A percentile compares a stretch with the other conserved stretches of the same genome.
These are phyloP conservation scores for Polytrichum formosum DNA, from an alignment of 225 moss, liverwort and hornwort genomes.

Conservation along the genomic window DNA sequence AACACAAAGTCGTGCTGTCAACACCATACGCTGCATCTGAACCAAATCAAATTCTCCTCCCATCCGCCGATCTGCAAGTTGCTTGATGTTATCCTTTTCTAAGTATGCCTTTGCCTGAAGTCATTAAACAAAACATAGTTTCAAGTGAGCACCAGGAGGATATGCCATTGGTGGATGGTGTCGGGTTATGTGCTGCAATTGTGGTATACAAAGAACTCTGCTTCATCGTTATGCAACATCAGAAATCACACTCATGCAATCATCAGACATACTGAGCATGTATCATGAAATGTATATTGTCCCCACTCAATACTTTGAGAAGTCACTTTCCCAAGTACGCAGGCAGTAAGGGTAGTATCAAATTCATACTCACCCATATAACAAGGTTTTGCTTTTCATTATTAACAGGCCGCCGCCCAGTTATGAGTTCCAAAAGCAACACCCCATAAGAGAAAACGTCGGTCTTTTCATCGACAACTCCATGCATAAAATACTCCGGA, in stretches of 20 bases:
- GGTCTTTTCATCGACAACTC: slow-evolving; percentile 61
- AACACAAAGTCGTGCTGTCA: slow-evolving; percentile 52
- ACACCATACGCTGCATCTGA: slow-evolving; percentile 53
- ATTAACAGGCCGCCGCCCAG: slow-evolving; percentile 50
- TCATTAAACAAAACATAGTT: background rate
- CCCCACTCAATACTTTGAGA: background rate
- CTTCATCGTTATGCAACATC: no score
- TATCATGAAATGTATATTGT: no score
- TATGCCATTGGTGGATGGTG: no score
- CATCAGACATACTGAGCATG: no score
- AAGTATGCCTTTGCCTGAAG: slow-evolving; percentile 51
- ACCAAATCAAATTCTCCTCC: slow-evolving; percentile 36
- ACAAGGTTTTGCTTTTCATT: slow-evolving; percentile 56
- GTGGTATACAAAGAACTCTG: no score
- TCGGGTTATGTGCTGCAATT: no score
- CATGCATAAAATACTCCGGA: slow-evolving; percentile 59
- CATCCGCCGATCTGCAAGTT: slow-evolving; percentile 46
- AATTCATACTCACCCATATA: slow-evolving; percentile 40
- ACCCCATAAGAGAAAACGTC: slow-evolving; percentile 63
- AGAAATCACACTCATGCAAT: no score
- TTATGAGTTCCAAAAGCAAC: slow-evolving; percentile 56
- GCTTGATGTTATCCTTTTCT: slow-evolving; percentile 32
- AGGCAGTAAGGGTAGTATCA: background rate
- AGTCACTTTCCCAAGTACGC: background rate
- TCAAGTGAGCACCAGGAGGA: no score